These are phyloP conservation scores for Apiospora rasikravindrae DNA, from an alignment of 2,329 filamentous ascomycete species.

Conservation along the genomic window DNA sequence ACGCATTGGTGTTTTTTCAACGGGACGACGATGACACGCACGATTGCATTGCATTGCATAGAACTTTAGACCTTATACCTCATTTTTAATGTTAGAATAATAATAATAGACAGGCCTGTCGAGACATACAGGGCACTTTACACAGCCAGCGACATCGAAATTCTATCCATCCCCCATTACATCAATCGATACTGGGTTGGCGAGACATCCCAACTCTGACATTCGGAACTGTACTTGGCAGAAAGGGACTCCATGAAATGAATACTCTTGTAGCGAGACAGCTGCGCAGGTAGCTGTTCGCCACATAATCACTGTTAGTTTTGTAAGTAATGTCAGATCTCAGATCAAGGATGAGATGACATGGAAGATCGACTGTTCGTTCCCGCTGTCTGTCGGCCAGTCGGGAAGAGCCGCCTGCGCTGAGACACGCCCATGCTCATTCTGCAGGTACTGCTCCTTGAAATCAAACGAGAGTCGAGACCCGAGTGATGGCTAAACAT, in stretches of 20 bases:
- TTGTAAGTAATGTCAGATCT: background rate
- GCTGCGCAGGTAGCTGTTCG: accelerated
- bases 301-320: background rate
- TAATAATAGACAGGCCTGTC: background rate
- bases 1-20: background rate
- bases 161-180: no score
- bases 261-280: background rate
- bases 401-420: background rate
- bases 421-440: background rate
- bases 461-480: background rate
- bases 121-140: background rate
- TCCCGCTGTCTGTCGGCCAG: background rate
- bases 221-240: background rate
- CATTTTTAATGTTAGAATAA: background rate
- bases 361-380: background rate
- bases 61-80: background rate
- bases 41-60: constrained; percentile 5
- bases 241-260: background rate
- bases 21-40: background rate
- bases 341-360: background rate
- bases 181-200: background rate
- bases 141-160: background rate
- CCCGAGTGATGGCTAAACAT: background rate
- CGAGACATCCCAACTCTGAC: background rate
- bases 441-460: background rate